Evolutionary conservation across 225 moss, liverwort and hornwort species (phyloP), one percentile per base, ranked within the genome.

Genomic region (Straminergon stramineum): DNA sequence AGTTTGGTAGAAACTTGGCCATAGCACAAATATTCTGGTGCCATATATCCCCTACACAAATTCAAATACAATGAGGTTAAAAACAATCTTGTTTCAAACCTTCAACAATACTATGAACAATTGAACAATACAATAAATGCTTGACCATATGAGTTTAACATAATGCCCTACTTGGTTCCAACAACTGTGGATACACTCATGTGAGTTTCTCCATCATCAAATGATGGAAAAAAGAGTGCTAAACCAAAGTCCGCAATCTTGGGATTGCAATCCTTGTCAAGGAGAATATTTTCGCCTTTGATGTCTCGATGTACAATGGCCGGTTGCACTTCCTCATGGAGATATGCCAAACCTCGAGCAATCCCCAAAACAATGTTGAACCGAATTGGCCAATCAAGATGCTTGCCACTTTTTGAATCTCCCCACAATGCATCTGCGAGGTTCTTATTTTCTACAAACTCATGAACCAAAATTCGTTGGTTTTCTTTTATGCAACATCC

Each of bases 391-490:
- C n/a, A 69, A n/a, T 69, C 13, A 1, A 69, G 23, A 69, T n/a
- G 13, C 6, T 0, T 2, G 0, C 1, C 0, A 0, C 69, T 13
- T n/a, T 7, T n/a, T 35, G 67, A 35, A 67, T 67, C 35, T 35
- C 67, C 11, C 69, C 23, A n/a, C 0, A 69, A 22, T 4, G 4
- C 4, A 69, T 69, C n/a, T 69, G 6, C 6, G n/a, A 69, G 68
- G n/a, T 69, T n/a, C 2, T 69, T 37, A n/a, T n/a, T 69, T n/a
- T 69, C 22, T n/a, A 69, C n/a, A 69, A 69, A 69, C 4, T 69
- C 68, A 22, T n/a, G n/a, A 69, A 22, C 68, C 68, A 69, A 22
- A 69, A 69, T 69, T 6, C 12, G 4, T 69, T 22, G 68, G 22
- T 69, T 69, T n/a, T n/a, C n/a, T 69, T 6, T n/a, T 69, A 69